A percentile compares a stretch with the other conserved stretches of the same genome.
phyloP scores from a whole-genome alignment of 306 rosid genomes.

The Styphnolobium japonicum region DNA sequence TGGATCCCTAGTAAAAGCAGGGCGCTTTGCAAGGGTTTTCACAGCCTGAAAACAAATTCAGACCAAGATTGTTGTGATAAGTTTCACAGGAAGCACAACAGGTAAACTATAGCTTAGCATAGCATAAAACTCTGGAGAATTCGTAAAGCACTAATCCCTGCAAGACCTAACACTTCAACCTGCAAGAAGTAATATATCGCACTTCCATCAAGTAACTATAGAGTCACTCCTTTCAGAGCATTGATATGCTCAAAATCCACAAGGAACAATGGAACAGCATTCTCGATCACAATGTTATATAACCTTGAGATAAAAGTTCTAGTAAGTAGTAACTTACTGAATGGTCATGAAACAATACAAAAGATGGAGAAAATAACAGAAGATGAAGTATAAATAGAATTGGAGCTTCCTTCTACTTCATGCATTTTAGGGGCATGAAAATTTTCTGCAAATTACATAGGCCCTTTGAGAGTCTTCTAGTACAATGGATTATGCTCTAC shows the following conservation, averaged over 20 bases:
- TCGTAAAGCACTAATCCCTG: background rate
- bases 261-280: background rate
- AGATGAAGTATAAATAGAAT: background rate
- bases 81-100: constrained; percentile 8
- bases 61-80: background rate
- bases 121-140: background rate
- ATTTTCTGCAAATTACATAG: background rate
- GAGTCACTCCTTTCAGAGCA: background rate
- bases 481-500: background rate
- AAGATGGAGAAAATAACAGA: background rate
- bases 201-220: background rate
- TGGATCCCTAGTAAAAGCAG: constrained; percentile 62
- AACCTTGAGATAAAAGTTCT: background rate
- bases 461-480: background rate
- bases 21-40: constrained; percentile 59
- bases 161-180: background rate
- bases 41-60: constrained; percentile 52
- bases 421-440: background rate
- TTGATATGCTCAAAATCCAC: background rate
- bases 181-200: background rate
- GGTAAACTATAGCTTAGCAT: background rate
- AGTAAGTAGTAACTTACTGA: background rate
- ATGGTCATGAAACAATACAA: background rate
- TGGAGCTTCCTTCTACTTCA: background rate
- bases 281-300: background rate